Percentiles rank a stretch among this genome's conserved stretches.
These are phyloP conservation scores for Sphaerostilbella broomeana DNA, from an alignment of 2,329 filamentous ascomycete species.

Conservation along the genomic window DNA sequence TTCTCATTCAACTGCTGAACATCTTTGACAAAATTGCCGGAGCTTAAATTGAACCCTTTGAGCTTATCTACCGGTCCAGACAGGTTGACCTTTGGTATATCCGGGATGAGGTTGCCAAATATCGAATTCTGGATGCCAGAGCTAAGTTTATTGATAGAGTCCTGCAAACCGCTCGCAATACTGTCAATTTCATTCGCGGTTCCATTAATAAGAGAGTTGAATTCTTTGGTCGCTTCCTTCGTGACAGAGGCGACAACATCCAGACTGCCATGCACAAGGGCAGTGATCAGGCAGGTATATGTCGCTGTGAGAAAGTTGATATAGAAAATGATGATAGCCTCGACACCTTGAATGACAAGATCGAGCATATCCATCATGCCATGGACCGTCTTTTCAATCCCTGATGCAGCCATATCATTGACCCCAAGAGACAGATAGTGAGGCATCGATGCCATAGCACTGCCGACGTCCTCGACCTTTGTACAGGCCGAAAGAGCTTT, in stretches of 20 bases:
- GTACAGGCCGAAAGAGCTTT: slow-evolving; percentile 86
- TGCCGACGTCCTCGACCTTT: slow-evolving; percentile 87
- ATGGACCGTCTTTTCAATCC: slow-evolving; percentile 73
- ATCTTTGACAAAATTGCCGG: slow-evolving; percentile 59
- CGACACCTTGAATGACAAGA: slow-evolving; percentile 73
- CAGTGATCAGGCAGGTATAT: slow-evolving; percentile 81
- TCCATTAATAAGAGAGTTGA: slow-evolving; percentile 44
- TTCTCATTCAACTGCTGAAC: slow-evolving; percentile 68
- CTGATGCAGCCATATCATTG: slow-evolving; percentile 74
- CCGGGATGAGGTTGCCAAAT: slow-evolving; percentile 41
- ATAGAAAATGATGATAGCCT: slow-evolving; percentile 83
- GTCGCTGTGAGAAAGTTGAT: slow-evolving; percentile 88
- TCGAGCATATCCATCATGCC: slow-evolving; percentile 74
- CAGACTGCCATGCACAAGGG: slow-evolving; percentile 73
- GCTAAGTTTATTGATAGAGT: slow-evolving; percentile 45
- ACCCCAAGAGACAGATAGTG: slow-evolving; percentile 86
- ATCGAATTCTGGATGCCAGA: slow-evolving; percentile 38
- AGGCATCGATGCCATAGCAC: slow-evolving; percentile 95
- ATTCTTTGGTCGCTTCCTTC: slow-evolving; percentile 44
- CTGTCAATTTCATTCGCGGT: slow-evolving; percentile 55
- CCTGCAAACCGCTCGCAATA: slow-evolving; percentile 43
- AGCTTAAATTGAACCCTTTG: slow-evolving; percentile 60
- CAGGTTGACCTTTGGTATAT: slow-evolving; percentile 55
- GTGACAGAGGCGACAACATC: slow-evolving; percentile 55
- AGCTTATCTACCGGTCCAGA: slow-evolving; percentile 58